Evolutionary conservation across 371 early-diverging fungal species (phyloP).

Genomic region (Phascolomyces articulosus): DNA sequence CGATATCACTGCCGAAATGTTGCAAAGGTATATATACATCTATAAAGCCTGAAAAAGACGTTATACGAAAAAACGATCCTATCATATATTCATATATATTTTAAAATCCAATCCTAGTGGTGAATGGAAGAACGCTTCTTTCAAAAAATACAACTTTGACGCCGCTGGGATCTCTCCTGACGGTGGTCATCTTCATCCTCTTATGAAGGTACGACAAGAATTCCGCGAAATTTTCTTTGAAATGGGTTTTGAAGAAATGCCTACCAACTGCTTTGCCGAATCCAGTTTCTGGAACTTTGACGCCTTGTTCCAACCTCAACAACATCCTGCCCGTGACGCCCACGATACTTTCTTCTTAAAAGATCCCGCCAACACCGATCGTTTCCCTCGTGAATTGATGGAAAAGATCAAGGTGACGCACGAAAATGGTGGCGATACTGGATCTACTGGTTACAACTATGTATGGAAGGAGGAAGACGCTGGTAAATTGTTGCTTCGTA

Average conservation of each 20-base stretch:
- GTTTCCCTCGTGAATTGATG: conserved; percentile 88
- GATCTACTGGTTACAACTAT: conserved; percentile 96
- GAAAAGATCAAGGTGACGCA: conserved; percentile 94
- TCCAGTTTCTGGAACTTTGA: conserved; percentile 99
- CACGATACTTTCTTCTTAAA: conserved; percentile 99
- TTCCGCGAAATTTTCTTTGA: conserved; percentile 99
- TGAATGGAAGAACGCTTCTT: conserved; percentile 88
- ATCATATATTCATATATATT: conserved; percentile 3
- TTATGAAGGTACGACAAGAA: conserved; percentile 99
- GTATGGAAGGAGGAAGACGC: conserved; percentile 97
- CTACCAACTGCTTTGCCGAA: conserved; percentile 98
- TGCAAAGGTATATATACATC: conserved; percentile 62
- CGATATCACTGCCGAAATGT: conserved; percentile 97
- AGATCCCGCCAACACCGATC: conserved; percentile 80
- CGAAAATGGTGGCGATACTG: conserved; percentile 92
- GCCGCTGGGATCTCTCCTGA: conserved; percentile 84
- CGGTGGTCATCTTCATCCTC: conserved; percentile 97
- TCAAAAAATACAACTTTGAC: conserved; percentile 99
- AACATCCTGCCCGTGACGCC: conserved; percentile 99
- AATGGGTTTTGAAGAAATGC: conserved; percentile 99
- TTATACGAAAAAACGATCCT: too few species aligned
- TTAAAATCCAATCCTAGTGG: conserved; percentile 56
- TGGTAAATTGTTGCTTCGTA: conserved; percentile 94
- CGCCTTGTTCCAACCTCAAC: conserved; percentile 99
- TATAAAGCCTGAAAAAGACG: background rate